Percentiles rank a stretch among this genome's conserved stretches.
Conservation (phyloP, 1,284 basidiomycete species). For the Amylostereum areolatum region DNA sequence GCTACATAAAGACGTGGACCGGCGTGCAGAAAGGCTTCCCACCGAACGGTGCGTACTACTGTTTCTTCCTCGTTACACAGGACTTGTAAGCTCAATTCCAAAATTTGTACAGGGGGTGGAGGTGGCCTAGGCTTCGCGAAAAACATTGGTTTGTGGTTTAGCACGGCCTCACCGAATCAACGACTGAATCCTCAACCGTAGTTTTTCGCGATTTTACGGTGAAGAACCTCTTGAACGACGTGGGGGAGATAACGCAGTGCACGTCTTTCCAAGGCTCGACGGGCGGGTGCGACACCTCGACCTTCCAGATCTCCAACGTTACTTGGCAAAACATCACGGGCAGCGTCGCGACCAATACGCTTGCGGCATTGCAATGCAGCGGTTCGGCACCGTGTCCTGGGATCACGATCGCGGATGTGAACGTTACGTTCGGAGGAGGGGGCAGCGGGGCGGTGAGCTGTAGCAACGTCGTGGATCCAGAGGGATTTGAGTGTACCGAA, state of each 20-base stretch:
- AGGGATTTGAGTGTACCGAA: slow-evolving; percentile 23
- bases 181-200: background rate
- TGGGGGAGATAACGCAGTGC: slow-evolving; percentile 26
- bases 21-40: slow-evolving; percentile 24
- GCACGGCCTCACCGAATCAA: background rate
- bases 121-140: slow-evolving; percentile 24
- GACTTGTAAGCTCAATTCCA: background rate
- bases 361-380: slow-evolving; percentile 26
- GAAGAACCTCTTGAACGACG: slow-evolving; percentile 16
- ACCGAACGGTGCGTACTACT: slow-evolving; percentile 21
- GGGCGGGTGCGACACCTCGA: slow-evolving; percentile 26
- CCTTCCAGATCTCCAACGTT: slow-evolving; percentile 29
- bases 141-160: slow-evolving; percentile 18
- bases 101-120: slow-evolving; percentile 20
- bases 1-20: slow-evolving; percentile 26
- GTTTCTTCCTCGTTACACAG: background rate
- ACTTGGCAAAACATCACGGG: slow-evolving; percentile 25
- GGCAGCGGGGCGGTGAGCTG: slow-evolving; percentile 16
- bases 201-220: slow-evolving; percentile 22
- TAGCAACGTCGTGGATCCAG: slow-evolving; percentile 19
- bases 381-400: slow-evolving; percentile 24
- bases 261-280: slow-evolving; percentile 26
- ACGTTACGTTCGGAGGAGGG: slow-evolving; percentile 13
- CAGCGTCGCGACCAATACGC: slow-evolving; percentile 16
- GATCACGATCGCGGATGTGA: slow-evolving; percentile 19